These are phyloP conservation scores for Rubus parviflorus DNA, from an alignment of 306 rosid species.

Conservation along the genomic window DNA sequence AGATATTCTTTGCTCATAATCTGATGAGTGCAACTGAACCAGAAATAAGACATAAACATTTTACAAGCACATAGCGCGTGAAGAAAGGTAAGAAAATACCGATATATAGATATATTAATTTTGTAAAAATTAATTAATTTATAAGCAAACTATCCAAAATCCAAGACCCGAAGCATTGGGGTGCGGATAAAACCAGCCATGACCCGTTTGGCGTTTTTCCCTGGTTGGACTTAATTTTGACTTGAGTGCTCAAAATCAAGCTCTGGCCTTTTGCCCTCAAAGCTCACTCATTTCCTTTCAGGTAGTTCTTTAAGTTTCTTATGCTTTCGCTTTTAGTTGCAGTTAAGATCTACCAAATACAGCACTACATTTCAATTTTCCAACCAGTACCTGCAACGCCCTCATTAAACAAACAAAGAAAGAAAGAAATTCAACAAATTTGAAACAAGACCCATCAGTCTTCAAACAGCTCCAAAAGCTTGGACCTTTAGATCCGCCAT, in stretches of 20 bases:
- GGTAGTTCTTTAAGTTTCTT: background rate
- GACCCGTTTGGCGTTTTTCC: slow-evolving; percentile 44
- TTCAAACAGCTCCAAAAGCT: background rate
- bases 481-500: slow-evolving; percentile 91
- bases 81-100: too few species aligned
- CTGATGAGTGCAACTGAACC: too few species aligned
- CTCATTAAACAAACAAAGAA: background rate
- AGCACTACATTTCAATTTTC: slow-evolving; percentile 21
- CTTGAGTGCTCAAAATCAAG: slow-evolving; percentile 27
- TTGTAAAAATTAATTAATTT: too few species aligned
- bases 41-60: too few species aligned
- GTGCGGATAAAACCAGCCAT: slow-evolving; percentile 37
- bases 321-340: slow-evolving; percentile 35
- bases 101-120: too few species aligned
- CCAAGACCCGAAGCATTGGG: slow-evolving; percentile 33
- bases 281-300: slow-evolving; percentile 7
- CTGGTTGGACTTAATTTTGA: slow-evolving; percentile 57
- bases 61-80: too few species aligned
- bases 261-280: background rate
- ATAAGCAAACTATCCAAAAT: background rate
- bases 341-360: slow-evolving; percentile 72
- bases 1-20: too few species aligned
- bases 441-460: slow-evolving; percentile 15
- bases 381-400: background rate
- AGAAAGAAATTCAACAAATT: slow-evolving; percentile 3